Conservation (phyloP, 1,139 yeast species). For the Hansenula sp. region DNA sequence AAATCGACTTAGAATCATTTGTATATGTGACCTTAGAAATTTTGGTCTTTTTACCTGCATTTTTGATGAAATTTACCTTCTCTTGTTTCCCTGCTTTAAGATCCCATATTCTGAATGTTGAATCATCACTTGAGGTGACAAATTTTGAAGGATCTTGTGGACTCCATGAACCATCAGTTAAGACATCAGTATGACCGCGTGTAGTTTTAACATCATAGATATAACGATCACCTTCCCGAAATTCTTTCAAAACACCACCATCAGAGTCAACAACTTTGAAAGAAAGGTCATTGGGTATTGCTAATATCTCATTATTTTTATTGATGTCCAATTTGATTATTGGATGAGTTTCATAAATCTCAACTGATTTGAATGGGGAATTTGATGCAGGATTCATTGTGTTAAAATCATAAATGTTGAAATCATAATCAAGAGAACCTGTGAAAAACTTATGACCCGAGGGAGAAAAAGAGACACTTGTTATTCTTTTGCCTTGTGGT, state of each 20-base stretch:
- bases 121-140: conserved; percentile 20
- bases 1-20: conserved; percentile 3
- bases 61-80: conserved; percentile 12
- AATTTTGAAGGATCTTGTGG: conserved; percentile 4
- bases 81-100: conserved; percentile 11
- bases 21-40: conserved; percentile 6
- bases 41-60: conserved; percentile 12
- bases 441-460: conserved; percentile 9
- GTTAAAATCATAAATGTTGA: conserved; percentile 13
- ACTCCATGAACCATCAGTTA: conserved; percentile 20
- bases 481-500: conserved; percentile 6
- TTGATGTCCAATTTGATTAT: conserved; percentile 8
- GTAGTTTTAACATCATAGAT: conserved; percentile 23
- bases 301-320: conserved; percentile 2
- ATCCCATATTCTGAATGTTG: conserved; percentile 25
- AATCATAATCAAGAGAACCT: conserved; percentile 3
- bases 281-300: conserved; percentile 7
- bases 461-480: conserved; percentile 5
- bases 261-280: conserved; percentile 13
- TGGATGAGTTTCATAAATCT: conserved; percentile 12
- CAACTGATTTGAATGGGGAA: conserved; percentile 6
- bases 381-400: conserved; percentile 9
- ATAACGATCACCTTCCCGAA: conserved; percentile 20
- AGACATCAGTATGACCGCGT: conserved; percentile 20
- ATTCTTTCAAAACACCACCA: conserved; percentile 13